Evolutionary conservation across 2,329 filamentous ascomycete genomes (phyloP).

Genomic region (Arthrobotrys iridis): DNA sequence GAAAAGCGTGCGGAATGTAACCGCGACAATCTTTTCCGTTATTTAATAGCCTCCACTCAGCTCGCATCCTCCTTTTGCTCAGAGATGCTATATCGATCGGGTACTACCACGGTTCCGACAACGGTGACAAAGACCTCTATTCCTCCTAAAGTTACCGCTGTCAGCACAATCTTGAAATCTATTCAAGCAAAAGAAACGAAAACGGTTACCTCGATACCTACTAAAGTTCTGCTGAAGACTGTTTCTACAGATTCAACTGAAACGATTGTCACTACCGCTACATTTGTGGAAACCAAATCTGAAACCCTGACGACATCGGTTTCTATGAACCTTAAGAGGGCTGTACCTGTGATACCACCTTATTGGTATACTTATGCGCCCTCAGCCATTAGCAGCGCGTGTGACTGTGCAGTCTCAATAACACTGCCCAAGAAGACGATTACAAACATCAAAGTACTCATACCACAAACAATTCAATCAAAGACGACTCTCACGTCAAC

Average conservation of each 20-base stretch:
- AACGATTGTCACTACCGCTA: background rate
- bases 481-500: background rate
- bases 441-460: background rate
- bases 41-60: background rate
- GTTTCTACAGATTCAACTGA: background rate
- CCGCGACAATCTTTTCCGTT: background rate
- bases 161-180: background rate
- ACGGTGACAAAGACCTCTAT: background rate
- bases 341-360: background rate
- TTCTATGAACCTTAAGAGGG: background rate
- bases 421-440: background rate
- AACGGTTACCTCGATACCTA: background rate
- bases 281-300: background rate
- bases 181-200: background rate
- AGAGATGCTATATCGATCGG: background rate
- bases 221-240: background rate
- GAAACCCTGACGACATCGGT: background rate
- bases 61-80: background rate
- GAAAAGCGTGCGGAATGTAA: background rate
- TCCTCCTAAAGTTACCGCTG: background rate
- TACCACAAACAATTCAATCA: background rate
- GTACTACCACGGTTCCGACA: background rate
- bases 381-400: background rate
- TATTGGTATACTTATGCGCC: background rate
- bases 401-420: background rate